Conservation (phyloP, 1,284 basidiomycete species). For the Coniferiporia weirii region DNA sequence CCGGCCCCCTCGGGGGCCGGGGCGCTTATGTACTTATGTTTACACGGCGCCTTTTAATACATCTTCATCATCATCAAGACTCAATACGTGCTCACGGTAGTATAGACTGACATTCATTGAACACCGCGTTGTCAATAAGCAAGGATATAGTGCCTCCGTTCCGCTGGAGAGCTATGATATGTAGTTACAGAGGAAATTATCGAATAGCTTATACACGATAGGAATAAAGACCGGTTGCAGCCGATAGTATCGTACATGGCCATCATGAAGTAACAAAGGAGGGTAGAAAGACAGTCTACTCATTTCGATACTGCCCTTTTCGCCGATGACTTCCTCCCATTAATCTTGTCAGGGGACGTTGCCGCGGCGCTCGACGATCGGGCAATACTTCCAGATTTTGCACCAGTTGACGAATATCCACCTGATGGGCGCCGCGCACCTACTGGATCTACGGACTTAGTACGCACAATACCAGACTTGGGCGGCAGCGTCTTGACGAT, state of each 20-base stretch:
- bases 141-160: no score
- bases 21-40: no score
- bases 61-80: no score
- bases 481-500: not conserved
- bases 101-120: no score
- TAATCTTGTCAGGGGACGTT: not conserved
- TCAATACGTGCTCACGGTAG: no score
- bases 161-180: not conserved
- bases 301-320: conserved; percentile 14
- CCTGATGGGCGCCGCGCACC: not conserved
- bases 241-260: not conserved
- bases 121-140: no score
- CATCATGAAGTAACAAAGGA: not conserved
- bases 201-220: not conserved
- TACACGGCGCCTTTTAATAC: no score
- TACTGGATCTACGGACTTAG: not conserved
- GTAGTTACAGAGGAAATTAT: not conserved
- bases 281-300: not conserved
- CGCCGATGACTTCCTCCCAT: not conserved
- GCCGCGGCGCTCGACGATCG: conserved; percentile 5
- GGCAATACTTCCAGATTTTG: not conserved
- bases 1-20: no score
- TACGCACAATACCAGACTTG: not conserved
- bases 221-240: not conserved
- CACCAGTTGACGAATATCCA: not conserved